Percentiles rank a stretch among this genome's conserved stretches.
Conservation (phyloP, 2,329 filamentous ascomycete genomes). For the Aspergillus sergii region DNA sequence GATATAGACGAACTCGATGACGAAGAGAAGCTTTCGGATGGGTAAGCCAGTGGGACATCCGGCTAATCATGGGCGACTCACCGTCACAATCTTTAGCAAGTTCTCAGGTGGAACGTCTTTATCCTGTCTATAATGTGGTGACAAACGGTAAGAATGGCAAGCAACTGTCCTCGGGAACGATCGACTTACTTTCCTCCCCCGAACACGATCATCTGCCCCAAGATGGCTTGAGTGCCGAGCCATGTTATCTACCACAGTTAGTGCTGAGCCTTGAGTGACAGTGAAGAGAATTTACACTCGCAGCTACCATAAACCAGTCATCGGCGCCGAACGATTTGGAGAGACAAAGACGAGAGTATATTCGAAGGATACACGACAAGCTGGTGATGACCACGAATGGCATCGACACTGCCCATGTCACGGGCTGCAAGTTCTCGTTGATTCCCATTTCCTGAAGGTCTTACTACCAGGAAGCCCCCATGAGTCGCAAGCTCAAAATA, state of each 20-base stretch:
- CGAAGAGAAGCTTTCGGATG: conserved; percentile 9
- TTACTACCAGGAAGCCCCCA: background rate
- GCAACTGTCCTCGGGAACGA: background rate
- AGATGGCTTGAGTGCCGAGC: conserved; percentile 1
- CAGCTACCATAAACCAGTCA: conserved; percentile 11
- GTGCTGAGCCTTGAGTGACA: no score
- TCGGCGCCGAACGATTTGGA: conserved; percentile 6
- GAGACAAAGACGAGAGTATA: conserved; percentile 12
- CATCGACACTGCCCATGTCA: conserved; percentile 9
- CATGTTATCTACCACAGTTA: conserved; percentile 1
- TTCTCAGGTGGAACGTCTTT: background rate
- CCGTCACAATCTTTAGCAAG: background rate
- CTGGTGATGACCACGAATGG: conserved; percentile 4
- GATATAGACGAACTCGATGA: conserved; percentile 12
- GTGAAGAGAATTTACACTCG: background rate
- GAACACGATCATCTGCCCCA: conserved; percentile 5
- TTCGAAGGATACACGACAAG: conserved; percentile 3
- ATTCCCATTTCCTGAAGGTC: conserved; percentile 4
- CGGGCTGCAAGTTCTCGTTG: conserved; percentile 10
- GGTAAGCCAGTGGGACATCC: background rate
- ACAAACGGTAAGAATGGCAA: background rate
- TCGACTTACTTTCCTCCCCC: conserved; percentile 7
- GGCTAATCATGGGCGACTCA: background rate
- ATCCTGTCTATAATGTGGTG: background rate
- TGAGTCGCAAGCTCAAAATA: no score